Evolutionary conservation across 2,329 filamentous ascomycete genomes (phyloP), one percentile per base, ranked within the genome.

Genomic region (Exophiala sp.): DNA sequence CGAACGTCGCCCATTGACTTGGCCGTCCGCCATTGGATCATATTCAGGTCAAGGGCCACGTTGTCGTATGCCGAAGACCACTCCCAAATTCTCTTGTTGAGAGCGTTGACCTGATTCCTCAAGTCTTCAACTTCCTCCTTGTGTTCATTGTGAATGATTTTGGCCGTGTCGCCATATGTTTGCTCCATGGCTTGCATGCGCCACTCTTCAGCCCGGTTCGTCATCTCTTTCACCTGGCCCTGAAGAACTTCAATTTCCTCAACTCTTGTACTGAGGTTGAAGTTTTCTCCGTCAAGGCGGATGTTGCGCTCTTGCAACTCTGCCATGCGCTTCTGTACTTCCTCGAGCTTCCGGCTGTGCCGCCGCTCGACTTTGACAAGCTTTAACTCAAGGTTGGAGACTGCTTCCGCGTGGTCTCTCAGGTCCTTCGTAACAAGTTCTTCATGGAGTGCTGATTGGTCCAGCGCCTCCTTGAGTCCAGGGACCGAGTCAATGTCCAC

Each of bases 91-190:
- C 33, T 20, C 5, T 34, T 14, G 7, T 47, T 36, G 5, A 52
- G 29, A 14, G 50, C 50, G 9, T 47, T 20, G n/a, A 24, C 46
- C 7, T 42, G 9, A 42, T 41, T 10, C 12, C 24, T 16, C 10
- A 18, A 20, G 6, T 14, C 10, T 3, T 55, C 33, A n/a, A 54
- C 11, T 12, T 46, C 14, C 4, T 42, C 9, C 29, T 29, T 11
- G 18, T 50, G 18, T 11, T 35, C 18, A 12, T 38, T 11, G 3
- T 14, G 33, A 14, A 55, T 14, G 24, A 55, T 14, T 18, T 5
- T 20, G n/a, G 47, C 47, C 8, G 14, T 47, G 16, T 55, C 52
- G 3, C 52, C 47, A 16, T 16, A 51, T 12, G 14, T 47, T 14
- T 51, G 47, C 9, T 24, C 8, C 29, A 34, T 7, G 12, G 47